Evolutionary conservation across 148 eudicot genomes (phyloP), one percentile per base, ranked within the genome.

Genomic region (Arbutus unedo): DNA sequence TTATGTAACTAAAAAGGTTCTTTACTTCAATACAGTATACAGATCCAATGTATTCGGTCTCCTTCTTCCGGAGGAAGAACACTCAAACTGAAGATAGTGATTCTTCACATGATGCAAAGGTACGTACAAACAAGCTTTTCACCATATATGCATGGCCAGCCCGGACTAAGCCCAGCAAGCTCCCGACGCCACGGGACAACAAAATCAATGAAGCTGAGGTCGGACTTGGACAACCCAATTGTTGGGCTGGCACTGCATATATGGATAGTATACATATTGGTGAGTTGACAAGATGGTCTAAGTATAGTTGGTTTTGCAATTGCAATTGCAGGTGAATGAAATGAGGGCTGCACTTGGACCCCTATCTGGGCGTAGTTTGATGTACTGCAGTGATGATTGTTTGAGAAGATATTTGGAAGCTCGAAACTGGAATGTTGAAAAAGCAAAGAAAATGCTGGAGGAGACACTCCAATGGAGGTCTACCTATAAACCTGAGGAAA

Each of bases 401-500:
- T 0, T 31, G 38, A 31, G 38, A 1, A 31, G 0, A 31, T 31
- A 31, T 31, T 31, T 31, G 38, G 38, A 31, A 31, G 0, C 38
- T 31, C 1, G 38, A 31, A 31, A 31, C 38, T 31, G 38, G 38
- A 31, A 31, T 31, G 1, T 31, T 31, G 38, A 31, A 0, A 31
- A 31, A 31, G 38, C 38, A 31, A 31, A 31, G 38, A 31, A 31
- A 31, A 31, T 31, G 38, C 1, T 31, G 38, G 38, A 31, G 0
- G 38, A 31, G 1, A 31, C 38, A 31, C 38, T 31, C 38, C 38
- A 31, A 31, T 31, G 38, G 38, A 91, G 99, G 82, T 88, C 89
- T 74, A 82, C 86, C 77, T 96, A 82, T 87, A 96, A 93, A 87
- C 99, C 99, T 4, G 98, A 93, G 91, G 94, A 94, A 84, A 96